Evolutionary conservation across 176 grass and related monocot genomes (phyloP).

Genomic region (Thinopyrum elongatum): DNA sequence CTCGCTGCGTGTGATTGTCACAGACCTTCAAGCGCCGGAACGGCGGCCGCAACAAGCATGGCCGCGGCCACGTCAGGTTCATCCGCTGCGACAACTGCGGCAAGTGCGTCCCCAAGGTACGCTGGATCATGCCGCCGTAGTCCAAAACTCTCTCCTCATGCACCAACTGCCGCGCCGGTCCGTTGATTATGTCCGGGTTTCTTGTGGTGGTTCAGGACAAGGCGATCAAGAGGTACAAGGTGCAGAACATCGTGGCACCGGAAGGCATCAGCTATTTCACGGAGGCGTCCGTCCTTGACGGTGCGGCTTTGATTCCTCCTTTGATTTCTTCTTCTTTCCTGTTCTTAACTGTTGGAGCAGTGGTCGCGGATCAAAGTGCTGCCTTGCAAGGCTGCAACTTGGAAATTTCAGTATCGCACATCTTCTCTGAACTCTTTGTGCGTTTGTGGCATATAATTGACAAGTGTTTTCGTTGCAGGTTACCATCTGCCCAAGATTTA

Average conservation of each 20-base stretch:
- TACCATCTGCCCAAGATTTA: constrained; percentile 87
- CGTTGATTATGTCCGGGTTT: not conserved
- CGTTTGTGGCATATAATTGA: not conserved
- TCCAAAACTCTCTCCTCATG: not conserved
- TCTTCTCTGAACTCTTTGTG: not conserved
- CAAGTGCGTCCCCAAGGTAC: constrained; percentile 66
- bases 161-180: not conserved
- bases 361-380: not conserved
- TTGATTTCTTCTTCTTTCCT: not conserved
- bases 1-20: not conserved
- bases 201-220: constrained; percentile 51
- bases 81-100: constrained; percentile 75
- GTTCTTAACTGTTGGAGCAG: not conserved
- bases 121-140: not conserved
- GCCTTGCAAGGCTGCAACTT: not conserved
- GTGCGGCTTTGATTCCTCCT: constrained; percentile 29
- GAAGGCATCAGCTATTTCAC: constrained; percentile 68
- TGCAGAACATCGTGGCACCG: constrained; percentile 72
- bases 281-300: constrained; percentile 63
- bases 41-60: constrained; percentile 75
- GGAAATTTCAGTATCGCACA: not conserved
- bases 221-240: constrained; percentile 75
- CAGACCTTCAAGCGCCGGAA: constrained; percentile 80
- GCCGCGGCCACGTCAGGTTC: constrained; percentile 69
- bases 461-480: constrained; percentile 19